Percentiles rank a stretch among this genome's conserved stretches.
Conservation (phyloP, 208 protist species). For the Leishmania guyanensis region DNA sequence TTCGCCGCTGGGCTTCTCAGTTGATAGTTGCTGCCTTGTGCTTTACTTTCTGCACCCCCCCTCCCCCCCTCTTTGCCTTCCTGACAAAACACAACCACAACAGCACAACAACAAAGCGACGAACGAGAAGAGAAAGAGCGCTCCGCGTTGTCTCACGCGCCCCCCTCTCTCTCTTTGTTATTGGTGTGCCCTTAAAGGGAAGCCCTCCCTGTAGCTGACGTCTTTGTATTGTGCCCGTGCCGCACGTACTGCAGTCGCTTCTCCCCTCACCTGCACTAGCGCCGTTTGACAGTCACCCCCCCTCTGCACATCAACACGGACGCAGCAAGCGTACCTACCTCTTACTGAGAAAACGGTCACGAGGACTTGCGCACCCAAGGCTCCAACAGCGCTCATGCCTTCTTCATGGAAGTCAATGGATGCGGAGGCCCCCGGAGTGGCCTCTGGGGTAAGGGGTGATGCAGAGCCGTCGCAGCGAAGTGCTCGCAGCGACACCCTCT, state of each 20-base stretch:
- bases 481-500: slow-evolving; percentile 39
- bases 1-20: background rate
- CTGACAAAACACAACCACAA: background rate
- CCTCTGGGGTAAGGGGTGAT: background rate
- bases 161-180: background rate
- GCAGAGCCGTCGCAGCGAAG: background rate
- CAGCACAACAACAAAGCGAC: too few relatives aligned
- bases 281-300: background rate
- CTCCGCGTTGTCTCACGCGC: background rate
- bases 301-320: background rate
- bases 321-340: background rate
- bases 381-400: slow-evolving; percentile 6
- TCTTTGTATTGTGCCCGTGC: background rate
- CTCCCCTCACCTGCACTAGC: background rate
- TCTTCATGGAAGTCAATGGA: background rate
- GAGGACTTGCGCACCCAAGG: background rate
- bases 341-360: background rate
- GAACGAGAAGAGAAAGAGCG: background rate
- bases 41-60: background rate
- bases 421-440: background rate
- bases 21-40: background rate
- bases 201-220: too few relatives aligned
- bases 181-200: background rate
- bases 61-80: background rate
- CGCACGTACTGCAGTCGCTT: background rate